Conservation (phyloP, 2,329 filamentous ascomycete species). For the Colletotrichum musae region DNA sequence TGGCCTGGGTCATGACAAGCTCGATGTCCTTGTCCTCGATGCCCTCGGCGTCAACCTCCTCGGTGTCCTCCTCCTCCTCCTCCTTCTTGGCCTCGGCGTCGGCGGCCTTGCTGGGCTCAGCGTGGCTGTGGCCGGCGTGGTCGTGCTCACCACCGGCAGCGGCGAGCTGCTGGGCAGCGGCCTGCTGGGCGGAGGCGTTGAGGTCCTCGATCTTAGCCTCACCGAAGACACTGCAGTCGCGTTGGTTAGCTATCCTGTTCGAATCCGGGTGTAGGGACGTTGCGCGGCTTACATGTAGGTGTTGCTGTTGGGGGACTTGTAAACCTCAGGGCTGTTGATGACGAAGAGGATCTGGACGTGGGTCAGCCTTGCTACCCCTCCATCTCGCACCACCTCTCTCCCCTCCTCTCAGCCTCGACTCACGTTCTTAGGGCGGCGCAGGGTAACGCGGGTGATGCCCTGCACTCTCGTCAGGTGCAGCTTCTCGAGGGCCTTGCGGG, state of each 20-base stretch:
- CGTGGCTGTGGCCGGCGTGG: slow-evolving; percentile 81
- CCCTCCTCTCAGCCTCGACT: slow-evolving; percentile 60
- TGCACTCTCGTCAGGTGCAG: slow-evolving; percentile 95
- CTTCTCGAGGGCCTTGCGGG: slow-evolving; percentile 99
- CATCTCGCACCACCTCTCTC: slow-evolving; percentile 17
- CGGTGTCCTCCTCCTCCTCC: slow-evolving; percentile 91
- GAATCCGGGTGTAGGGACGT: neutral
- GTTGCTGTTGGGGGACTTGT: slow-evolving; percentile 99
- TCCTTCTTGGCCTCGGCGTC: slow-evolving; percentile 78
- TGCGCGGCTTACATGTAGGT: slow-evolving; percentile 92
- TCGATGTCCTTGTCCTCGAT: slow-evolving; percentile 99
- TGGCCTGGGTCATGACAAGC: slow-evolving; percentile 98
- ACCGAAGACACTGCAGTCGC: slow-evolving; percentile 85
- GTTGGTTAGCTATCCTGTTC: slow-evolving; percentile 1
- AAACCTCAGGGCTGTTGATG: slow-evolving; percentile 99
- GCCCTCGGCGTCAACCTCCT: slow-evolving; percentile 94
- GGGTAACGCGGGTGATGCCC: slow-evolving; percentile 97
- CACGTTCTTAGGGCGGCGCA: slow-evolving; percentile 99
- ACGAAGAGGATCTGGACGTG: slow-evolving; percentile 92
- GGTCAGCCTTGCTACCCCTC: slow-evolving; percentile 41
- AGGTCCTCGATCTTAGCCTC: slow-evolving; percentile 99
- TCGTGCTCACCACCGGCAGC: slow-evolving; percentile 75
- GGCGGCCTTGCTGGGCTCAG: slow-evolving; percentile 75
- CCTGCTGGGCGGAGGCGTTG: slow-evolving; percentile 97
- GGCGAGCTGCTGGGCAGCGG: slow-evolving; percentile 95